Evolutionary conservation across 305 asterid genomes (phyloP).

Genomic region (Ilex paraguariensis): DNA sequence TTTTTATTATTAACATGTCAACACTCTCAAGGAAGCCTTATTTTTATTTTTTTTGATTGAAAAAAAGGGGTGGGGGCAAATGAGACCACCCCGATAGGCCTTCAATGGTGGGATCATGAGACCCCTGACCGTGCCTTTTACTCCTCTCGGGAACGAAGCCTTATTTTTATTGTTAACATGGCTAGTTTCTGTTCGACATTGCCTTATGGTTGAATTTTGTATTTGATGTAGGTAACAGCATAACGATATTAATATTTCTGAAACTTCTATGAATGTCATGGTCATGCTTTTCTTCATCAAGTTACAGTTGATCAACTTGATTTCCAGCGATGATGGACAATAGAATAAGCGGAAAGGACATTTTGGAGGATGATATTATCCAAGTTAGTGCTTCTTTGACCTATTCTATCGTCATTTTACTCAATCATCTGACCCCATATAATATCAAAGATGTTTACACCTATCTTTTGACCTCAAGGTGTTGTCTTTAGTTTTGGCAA

Average conservation of each 20-base stretch:
- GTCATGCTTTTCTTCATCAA: conserved; percentile 19
- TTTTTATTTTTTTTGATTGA: no score
- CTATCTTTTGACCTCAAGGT: no score
- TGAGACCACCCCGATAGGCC: no score
- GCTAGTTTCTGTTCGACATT: background rate
- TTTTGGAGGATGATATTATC: conserved; percentile 64
- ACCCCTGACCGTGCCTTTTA: no score
- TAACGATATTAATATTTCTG: background rate
- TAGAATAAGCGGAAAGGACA: conserved; percentile 77
- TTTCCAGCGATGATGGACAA: conserved; percentile 84
- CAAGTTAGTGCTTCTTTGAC: conserved; percentile 51
- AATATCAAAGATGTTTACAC: background rate
- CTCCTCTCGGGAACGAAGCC: no score
- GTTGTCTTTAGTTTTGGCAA: no score
- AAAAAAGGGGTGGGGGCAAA: no score
- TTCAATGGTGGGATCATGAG: no score
- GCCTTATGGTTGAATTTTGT: background rate
- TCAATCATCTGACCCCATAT: background rate
- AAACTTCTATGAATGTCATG: conserved; percentile 20
- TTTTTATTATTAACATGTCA: no score
- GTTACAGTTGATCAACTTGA: conserved; percentile 33
- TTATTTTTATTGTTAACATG: no score
- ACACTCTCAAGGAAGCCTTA: no score
- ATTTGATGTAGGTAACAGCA: conserved; percentile 3
- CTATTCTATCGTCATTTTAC: background rate